Percentiles rank a stretch among this genome's conserved stretches.
phyloP scores from a whole-genome alignment of 176 grass and related monocot species.

The Juncus effusus region DNA sequence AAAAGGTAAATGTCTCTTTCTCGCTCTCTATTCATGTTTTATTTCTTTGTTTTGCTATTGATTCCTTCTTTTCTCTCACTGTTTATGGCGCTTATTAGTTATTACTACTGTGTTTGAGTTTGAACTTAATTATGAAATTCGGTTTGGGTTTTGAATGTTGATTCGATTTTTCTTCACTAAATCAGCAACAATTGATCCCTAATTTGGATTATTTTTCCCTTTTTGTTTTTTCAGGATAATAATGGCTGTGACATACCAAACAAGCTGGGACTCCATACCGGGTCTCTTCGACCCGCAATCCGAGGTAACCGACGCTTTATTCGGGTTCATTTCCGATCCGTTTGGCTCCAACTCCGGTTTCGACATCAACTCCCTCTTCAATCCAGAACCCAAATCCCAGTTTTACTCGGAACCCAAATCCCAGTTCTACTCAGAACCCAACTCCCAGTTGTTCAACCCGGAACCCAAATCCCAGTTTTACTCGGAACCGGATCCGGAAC shows the following conservation, averaged over 20 bases:
- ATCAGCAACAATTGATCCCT: no score
- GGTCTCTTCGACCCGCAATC: constrained; percentile 24
- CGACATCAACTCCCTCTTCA: constrained; percentile 39
- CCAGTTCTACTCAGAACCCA: constrained; percentile 22
- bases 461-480: background rate
- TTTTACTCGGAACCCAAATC: constrained; percentile 32
- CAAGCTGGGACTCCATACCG: background rate
- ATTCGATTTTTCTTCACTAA: no score
- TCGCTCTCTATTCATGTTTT: no score
- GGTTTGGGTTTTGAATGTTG: no score
- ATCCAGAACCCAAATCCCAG: constrained; percentile 23
- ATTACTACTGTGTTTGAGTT: no score
- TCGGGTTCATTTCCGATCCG: constrained; percentile 55
- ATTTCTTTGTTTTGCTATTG: no score
- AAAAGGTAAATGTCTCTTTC: no score
- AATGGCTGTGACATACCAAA: constrained; percentile 12
- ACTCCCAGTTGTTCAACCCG: no score
- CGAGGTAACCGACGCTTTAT: constrained; percentile 49
- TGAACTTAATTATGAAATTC: no score
- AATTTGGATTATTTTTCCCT: no score
- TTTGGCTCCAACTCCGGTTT: constrained; percentile 19
- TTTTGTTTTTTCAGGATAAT: constrained; percentile 7
- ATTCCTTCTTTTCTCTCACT: no score
- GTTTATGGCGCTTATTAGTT: no score
- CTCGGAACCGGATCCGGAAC: background rate